phyloP scores from a whole-genome alignment of 2,329 filamentous ascomycete species.

The Aspergillus brunneoviolaceus region DNA sequence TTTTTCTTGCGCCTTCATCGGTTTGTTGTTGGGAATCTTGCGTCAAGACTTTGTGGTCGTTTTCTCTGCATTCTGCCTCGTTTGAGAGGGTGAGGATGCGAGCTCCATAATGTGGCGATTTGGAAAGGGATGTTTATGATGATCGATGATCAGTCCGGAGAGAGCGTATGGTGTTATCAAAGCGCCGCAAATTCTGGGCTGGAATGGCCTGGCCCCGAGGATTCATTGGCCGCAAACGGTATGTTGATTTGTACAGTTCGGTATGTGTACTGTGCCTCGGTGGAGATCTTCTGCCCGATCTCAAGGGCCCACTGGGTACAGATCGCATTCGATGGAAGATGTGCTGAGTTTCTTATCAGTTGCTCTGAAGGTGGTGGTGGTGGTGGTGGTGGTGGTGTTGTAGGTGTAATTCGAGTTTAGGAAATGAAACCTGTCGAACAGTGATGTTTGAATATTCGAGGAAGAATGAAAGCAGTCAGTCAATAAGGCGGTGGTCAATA shows the following conservation, averaged over 20 bases:
- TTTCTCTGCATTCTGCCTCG: not conserved
- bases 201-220: constrained; percentile 6
- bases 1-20: not conserved
- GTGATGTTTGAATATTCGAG: not conserved
- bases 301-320: constrained; percentile 6
- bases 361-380: no score
- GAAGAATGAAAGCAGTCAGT: no score
- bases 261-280: not conserved
- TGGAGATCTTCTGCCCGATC: constrained; percentile 11
- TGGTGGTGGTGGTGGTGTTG: no score
- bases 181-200: not conserved
- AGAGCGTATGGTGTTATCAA: not conserved
- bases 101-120: not conserved
- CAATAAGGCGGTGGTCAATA: no score
- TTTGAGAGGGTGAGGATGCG: not conserved
- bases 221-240: constrained; percentile 13
- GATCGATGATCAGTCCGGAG: not conserved
- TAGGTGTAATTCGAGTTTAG: no score
- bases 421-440: no score
- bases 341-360: no score
- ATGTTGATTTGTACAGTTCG: not conserved
- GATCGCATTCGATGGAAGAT: not conserved
- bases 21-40: not conserved
- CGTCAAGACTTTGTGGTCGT: not conserved
- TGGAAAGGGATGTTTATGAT: not conserved